Percentiles rank a stretch among this genome's conserved stretches.
phyloP scores from a whole-genome alignment of 345 rosid species.

The Rubroshorea leprosula region DNA sequence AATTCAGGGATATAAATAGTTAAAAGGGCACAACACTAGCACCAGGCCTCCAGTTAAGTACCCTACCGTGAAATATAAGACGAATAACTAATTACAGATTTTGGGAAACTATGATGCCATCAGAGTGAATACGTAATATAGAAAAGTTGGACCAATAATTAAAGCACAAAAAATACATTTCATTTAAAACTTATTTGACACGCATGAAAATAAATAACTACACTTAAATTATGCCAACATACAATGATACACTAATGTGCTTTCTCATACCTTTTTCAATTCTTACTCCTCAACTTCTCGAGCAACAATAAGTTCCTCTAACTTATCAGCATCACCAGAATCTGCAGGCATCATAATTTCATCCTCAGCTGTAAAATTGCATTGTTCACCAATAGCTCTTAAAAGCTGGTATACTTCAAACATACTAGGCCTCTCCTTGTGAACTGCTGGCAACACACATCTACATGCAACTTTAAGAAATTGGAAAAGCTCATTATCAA shows the following conservation, averaged over 20 bases:
- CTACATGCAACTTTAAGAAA: constrained; percentile 61
- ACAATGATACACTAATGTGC: background rate
- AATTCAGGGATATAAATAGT: too few species aligned
- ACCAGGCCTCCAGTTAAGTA: background rate
- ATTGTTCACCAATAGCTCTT: constrained; percentile 75
- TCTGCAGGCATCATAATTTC: constrained; percentile 65
- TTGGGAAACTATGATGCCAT: too few species aligned
- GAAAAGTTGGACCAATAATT: constrained; percentile 6
- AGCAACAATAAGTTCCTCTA: constrained; percentile 83
- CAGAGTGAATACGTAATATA: too few species aligned
- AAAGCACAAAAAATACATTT: constrained; percentile 13
- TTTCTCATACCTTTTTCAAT: constrained; percentile 15
- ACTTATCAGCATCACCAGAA: constrained; percentile 39
- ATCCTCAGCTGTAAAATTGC: constrained; percentile 66
- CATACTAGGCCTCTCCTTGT: constrained; percentile 89
- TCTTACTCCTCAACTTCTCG: constrained; percentile 22
- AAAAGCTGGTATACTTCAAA: constrained; percentile 82
- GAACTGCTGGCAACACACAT: constrained; percentile 45
- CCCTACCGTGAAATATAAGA: constrained; percentile 11
- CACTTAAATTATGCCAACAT: constrained; percentile 17
- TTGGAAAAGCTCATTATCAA: constrained; percentile 10
- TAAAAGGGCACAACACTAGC: too few species aligned
- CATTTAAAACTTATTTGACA: constrained; percentile 27
- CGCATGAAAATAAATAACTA: constrained; percentile 12
- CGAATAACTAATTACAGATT: too few species aligned